phyloP scores from a whole-genome alignment of 1,284 basidiomycete genomes.

The Leccinum solheimii region DNA sequence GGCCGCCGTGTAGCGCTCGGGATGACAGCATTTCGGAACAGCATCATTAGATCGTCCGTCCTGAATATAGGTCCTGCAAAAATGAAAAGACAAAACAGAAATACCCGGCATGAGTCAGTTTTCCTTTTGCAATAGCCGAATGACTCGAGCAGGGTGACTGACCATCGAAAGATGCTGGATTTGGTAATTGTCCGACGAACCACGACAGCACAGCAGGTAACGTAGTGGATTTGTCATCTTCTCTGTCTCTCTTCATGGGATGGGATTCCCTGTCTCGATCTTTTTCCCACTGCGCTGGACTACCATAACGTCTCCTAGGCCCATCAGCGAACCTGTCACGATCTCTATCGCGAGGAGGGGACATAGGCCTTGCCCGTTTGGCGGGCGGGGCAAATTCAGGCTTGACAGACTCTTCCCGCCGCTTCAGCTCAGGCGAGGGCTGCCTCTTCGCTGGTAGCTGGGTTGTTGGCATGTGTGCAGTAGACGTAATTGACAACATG shows the following conservation, averaged over 20 bases:
- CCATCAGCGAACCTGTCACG: conserved; percentile 46
- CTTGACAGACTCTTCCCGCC: conserved; percentile 45
- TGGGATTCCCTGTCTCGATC: conserved; percentile 47
- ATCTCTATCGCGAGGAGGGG: conserved; percentile 54
- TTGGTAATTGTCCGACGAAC: conserved; percentile 81
- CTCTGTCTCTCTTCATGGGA: conserved; percentile 43
- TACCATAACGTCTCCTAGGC: conserved; percentile 47
- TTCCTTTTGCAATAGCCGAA: conserved; percentile 17
- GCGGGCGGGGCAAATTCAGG: conserved; percentile 45
- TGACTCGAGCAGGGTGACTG: conserved; percentile 32
- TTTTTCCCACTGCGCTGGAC: conserved; percentile 49
- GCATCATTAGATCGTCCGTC: conserved; percentile 81
- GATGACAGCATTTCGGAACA: conserved; percentile 75
- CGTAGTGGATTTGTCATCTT: conserved; percentile 53
- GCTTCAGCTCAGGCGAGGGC: conserved; percentile 39
- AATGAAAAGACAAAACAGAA: conserved; percentile 12
- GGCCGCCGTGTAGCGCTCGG: conserved; percentile 54
- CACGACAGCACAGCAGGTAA: conserved; percentile 74
- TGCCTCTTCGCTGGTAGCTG: conserved; percentile 26
- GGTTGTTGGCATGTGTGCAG: conserved; percentile 29
- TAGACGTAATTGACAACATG: conserved; percentile 40
- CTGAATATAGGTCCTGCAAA: conserved; percentile 79
- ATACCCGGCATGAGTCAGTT: conserved; percentile 17
- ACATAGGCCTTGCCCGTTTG: conserved; percentile 55
- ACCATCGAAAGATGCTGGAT: conserved; percentile 79